Evolutionary conservation across 225 moss, liverwort and hornwort species (phyloP), one percentile per base, ranked within the genome.

Genomic region (Pseudoscleropodium purum): DNA sequence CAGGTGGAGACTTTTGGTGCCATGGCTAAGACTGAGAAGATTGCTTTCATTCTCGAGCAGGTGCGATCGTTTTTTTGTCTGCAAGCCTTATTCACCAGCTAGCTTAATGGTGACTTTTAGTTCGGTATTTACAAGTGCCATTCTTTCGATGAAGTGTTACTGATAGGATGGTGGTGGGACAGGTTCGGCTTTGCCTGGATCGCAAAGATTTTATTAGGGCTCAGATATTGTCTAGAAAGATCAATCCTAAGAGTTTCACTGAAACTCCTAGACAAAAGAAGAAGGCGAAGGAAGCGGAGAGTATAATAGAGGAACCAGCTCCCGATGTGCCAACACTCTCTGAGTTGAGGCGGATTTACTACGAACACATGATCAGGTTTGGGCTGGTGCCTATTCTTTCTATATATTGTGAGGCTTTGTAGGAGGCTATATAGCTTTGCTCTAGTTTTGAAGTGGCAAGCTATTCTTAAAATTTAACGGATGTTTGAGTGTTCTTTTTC

Each of bases 1-100:
- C 94, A 99, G 99, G 99, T 99, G 70, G 99, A 99, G 88, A 99
- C 99, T 47, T 99, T 99, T 88, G 99, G 99, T 82, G 99, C 99
- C 56, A 99, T 99, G 99, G 97, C 99, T 45, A 99, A 99, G 93
- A 97, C 99, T 59, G 99, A 99, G 92, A 99, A 99, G 88, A 97
- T 99, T 87, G 97, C 99, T 39, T 99, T 99, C 80, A 99, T 99
- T 89, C 97, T 99, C 84, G 99, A 99, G 91, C 99, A 99, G 94
- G 99, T 95, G 65, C 68, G 76, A 41, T 66, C 51, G 23, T 82
- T 70, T 29, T 84, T 79, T 16, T 33, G 39, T 66, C 64, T 83
- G 74, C 66, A 86, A 82, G 61, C 65, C 86, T 89, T 61, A 47
- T 87, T 87, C 79, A 33, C 36, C 61, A 77, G 45, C 64, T 81